Base-by-base conservation (phyloP, 129 eudicot genomes). In the Centrapalus pauciflorus region DNA sequence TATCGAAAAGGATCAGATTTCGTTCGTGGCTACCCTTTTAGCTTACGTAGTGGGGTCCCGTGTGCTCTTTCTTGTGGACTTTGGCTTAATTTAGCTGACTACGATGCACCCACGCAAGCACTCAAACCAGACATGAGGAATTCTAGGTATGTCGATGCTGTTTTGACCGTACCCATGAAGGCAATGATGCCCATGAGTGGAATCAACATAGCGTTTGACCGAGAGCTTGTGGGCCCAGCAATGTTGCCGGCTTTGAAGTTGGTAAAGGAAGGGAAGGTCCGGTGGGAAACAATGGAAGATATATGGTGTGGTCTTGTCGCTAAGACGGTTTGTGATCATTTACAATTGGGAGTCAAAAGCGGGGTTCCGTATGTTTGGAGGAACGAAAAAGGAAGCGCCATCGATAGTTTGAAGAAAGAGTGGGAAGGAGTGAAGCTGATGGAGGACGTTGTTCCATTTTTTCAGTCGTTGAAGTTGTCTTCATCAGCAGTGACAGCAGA, bases 1-100 rank as follows among this genome's bases (percentile, higher is more conserved):
- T 94, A 55, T 66, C 81, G 79, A 30, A 79, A 94, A 69, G 99
- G 99, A 43, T 77, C 99, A 0, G 99, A 94, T 76, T 94, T 94
- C 38, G 97, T 94, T 46, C 96, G 99, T 32, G 99, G 99, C 12
- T 94, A 94, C 76, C 99, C 99, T 2, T 94, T 94, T 67, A 94
- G 99, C 80, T 56, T 94, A 79, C 81, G 99, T 46, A 71, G 63
- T 60, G 97, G 97, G 55, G 97, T 89, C 12, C 67, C 82, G 0
- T 89, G 95, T 68, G 95, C 84, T 21, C 69, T 89, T 2, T 94
- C 99, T n/a, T 89, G 93, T 72, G 99, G 99, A 7, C 78, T 94
- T 40, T 94, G 97, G 97, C 93, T 94, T 6, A 94, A 94, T 62
- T 35, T 89, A 72, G 97, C 99, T 0, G 99, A 94, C 79, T 82